These are phyloP conservation scores for Rhizopogon roseolus DNA, from an alignment of 768 basidiomycete genomes.

Conservation along the genomic window DNA sequence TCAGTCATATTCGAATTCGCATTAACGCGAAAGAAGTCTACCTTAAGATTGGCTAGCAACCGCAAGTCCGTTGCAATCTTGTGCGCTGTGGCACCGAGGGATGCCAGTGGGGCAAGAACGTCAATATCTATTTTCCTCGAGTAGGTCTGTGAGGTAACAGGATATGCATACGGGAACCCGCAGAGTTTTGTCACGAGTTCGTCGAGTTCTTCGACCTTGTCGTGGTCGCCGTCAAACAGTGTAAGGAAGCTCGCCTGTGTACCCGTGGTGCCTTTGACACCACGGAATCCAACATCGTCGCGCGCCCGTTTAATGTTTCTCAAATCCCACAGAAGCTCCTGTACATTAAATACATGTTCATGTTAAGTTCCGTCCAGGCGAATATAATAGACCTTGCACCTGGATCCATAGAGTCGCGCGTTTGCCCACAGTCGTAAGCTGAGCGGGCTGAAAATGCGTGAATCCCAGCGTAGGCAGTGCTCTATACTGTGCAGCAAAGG, in stretches of 20 bases:
- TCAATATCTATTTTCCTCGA: slow-evolving; percentile 97
- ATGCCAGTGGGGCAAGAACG: slow-evolving; percentile 85
- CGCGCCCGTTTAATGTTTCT: slow-evolving; percentile 87
- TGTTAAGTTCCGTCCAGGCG: background rate
- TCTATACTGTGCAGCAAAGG: slow-evolving; percentile 80
- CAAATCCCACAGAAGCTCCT: slow-evolving; percentile 96
- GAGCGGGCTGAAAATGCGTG: slow-evolving; percentile 98
- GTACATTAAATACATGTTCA: background rate
- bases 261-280: slow-evolving; percentile 99
- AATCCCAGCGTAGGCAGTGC: slow-evolving; percentile 93
- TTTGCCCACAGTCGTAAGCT: slow-evolving; percentile 97
- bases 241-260: slow-evolving; percentile 96
- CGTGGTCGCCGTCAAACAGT: slow-evolving; percentile 92
- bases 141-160: slow-evolving; percentile 98
- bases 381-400: slow-evolving; percentile 28
- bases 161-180: slow-evolving; percentile 93
- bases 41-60: slow-evolving; percentile 90
- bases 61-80: slow-evolving; percentile 97
- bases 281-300: slow-evolving; percentile 93
- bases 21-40: slow-evolving; percentile 12
- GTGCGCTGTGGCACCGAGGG: slow-evolving; percentile 91
- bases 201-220: slow-evolving; percentile 91
- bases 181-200: slow-evolving; percentile 83
- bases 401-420: slow-evolving; percentile 96
- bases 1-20: background rate